Conservation (phyloP, 768 basidiomycete genomes). For the Lactarius psammicola region DNA sequence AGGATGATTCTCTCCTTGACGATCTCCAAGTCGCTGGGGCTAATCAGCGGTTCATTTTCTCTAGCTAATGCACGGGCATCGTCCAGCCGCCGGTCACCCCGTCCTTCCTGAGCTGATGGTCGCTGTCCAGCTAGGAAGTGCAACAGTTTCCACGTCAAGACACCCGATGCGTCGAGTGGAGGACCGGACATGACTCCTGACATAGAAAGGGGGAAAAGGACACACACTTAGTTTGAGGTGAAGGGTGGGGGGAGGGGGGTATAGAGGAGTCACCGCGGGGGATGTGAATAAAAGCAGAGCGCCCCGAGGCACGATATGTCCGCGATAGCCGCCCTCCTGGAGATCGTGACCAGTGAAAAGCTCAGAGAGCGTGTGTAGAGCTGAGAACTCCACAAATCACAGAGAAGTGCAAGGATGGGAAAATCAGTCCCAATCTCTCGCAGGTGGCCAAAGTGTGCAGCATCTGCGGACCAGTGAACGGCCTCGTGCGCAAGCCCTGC, state of each 20-base stretch:
- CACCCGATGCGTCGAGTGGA: constrained; percentile 12
- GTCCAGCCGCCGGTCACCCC: constrained; percentile 5
- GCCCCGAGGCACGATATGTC: background rate
- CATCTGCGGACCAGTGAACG: background rate
- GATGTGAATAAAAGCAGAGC: background rate
- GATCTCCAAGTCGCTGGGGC: background rate
- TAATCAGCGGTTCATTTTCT: background rate
- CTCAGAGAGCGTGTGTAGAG: background rate
- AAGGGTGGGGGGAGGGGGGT: background rate
- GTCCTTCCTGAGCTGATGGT: background rate
- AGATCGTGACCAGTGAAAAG: background rate
- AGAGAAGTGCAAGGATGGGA: background rate
- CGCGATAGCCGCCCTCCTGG: background rate
- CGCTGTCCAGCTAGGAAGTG: background rate
- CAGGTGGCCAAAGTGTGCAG: background rate
- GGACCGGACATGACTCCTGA: background rate
- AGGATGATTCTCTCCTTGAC: constrained; percentile 2
- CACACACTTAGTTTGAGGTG: background rate
- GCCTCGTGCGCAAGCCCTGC: background rate
- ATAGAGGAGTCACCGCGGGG: background rate
- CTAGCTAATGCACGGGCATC: constrained; percentile 5
- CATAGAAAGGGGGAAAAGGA: background rate
- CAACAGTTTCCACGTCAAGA: constrained; percentile 11
- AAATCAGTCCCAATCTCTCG: background rate
- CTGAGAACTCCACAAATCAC: background rate